Evolutionary conservation across 1,139 yeast species (phyloP), one percentile per base, ranked within the genome.

Genomic region (Candida neerlandica): DNA sequence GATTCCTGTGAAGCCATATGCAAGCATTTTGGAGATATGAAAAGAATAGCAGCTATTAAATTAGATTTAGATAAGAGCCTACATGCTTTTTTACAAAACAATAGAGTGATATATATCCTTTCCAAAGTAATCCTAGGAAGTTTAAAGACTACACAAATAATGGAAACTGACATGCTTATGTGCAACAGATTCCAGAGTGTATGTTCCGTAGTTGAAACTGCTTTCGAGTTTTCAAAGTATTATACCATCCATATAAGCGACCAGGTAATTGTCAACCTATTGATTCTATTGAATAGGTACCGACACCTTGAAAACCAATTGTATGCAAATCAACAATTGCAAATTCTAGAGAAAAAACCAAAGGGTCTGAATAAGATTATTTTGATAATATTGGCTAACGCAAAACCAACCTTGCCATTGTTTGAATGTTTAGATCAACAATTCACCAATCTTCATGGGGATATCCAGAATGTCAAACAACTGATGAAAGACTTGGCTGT

Each of bases 31-130:
- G 37, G 23, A 9, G 37, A 32, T 27, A 29, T 44, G 18, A 35
- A 34, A n/a, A 26, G 23, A 14, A 27, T 45, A 12, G 32, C 19
- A 5, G 18, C 4, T 3, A 15, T 18, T 2, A 18, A 14, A 21
- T 38, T 43, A 4, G 35, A 32, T 18, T 10, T 41, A 15, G 34
- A 42, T 10, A 18, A 16, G 14, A 35, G 26, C 6, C 23, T 46
- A 11, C 26, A 23, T n/a, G 39, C 44, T 18, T 46, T 23, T 29
- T 26, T 34, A 11, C 18, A 18, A 9, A 46, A 42, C 29, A 46
- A 46, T 27, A 45, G 44, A 14, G 18, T 46, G 30, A 32, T 39
- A 12, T 42, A 42, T 34, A 32, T 46, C 11, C 37, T 46, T 32
- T 33, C 35, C 12, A 37, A 29, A 11, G 48, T 41, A 11, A 30